phyloP scores from a whole-genome alignment of 2,329 filamentous ascomycete genomes.

The Aspergillus brasiliensis region DNA sequence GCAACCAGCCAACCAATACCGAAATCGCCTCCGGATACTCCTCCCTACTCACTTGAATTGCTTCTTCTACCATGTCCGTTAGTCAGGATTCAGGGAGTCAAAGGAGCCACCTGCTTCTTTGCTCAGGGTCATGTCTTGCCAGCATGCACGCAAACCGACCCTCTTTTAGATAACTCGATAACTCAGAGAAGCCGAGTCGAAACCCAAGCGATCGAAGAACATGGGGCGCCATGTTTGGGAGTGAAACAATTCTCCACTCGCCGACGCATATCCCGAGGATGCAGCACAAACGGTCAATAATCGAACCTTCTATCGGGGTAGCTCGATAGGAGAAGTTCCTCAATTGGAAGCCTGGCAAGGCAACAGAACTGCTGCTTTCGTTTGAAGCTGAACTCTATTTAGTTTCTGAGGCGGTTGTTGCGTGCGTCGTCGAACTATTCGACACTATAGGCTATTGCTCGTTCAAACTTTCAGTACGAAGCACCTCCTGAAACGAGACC shows the following conservation, averaged over 20 bases:
- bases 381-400: constrained; percentile 9
- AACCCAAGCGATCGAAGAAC: constrained; percentile 1
- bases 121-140: background rate
- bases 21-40: too few relatives aligned
- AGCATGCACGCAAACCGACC: background rate
- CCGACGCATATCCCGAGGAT: background rate
- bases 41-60: background rate
- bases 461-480: background rate
- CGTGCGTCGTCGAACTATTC: background rate
- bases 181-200: constrained; percentile 1
- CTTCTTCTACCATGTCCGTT: background rate
- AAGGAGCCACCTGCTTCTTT: background rate
- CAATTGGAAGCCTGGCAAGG: background rate
- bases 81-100: too few relatives aligned
- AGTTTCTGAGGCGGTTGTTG: background rate
- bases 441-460: background rate
- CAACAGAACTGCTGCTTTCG: background rate
- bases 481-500: background rate
- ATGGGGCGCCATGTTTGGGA: constrained; percentile 13
- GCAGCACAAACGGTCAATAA: constrained; percentile 3
- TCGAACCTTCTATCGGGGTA: background rate
- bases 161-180: background rate
- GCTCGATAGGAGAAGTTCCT: background rate
- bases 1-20: too few relatives aligned
- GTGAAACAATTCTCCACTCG: constrained; percentile 14